Evolutionary conservation across 2,329 filamentous ascomycete species (phyloP).

Genomic region (Calonectria fujianensis): DNA sequence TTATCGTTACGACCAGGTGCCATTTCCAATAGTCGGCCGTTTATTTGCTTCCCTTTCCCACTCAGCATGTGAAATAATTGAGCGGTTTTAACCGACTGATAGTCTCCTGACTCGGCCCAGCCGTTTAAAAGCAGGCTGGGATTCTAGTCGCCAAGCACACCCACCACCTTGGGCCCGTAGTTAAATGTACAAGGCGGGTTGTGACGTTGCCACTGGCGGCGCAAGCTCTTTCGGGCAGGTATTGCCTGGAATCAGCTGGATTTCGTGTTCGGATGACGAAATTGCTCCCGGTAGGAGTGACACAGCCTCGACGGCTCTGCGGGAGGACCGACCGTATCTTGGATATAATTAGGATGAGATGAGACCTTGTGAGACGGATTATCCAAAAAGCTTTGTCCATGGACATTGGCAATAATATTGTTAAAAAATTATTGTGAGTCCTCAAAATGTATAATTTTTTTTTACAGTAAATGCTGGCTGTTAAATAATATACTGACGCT

Average conservation of each 20-base stretch:
- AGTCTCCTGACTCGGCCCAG: neutral
- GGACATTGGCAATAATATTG: neutral
- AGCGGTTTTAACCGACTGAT: neutral
- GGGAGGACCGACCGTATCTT: neutral
- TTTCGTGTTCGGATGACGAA: constrained; percentile 5
- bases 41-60: neutral
- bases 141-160: constrained; percentile 4
- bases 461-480: neutral
- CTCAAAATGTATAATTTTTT: neutral
- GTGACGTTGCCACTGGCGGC: neutral
- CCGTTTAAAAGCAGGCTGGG: neutral
- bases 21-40: neutral
- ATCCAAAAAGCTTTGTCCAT: neutral
- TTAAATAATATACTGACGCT: neutral
- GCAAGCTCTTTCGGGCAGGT: constrained; percentile 1
- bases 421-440: neutral
- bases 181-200: neutral
- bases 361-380: neutral
- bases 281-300: neutral
- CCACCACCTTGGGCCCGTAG: neutral
- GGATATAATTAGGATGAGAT: constrained; percentile 2
- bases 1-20: neutral
- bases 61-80: neutral
- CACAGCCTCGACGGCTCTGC: neutral
- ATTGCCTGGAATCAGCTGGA: neutral